Evolutionary conservation across 352 stramenopile species (phyloP).

Genomic region (Thalassiosira livingstoniorum): DNA sequence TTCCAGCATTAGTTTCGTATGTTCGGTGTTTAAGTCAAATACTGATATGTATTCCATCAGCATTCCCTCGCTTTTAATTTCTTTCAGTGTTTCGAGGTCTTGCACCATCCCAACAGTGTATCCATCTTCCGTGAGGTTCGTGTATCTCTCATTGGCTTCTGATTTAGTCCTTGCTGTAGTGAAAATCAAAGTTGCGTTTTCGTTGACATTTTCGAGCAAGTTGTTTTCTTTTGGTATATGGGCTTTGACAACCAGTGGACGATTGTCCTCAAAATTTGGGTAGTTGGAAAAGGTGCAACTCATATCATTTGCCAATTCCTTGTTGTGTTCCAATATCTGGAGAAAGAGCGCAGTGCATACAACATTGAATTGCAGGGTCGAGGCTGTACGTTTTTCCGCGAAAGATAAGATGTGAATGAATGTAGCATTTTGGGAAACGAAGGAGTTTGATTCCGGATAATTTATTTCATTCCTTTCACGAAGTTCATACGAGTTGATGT

Average conservation of each 20-base stretch:
- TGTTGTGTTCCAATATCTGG: background rate
- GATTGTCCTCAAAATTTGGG: background rate
- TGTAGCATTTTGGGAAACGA: background rate
- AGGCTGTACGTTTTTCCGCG: conserved; percentile 3
- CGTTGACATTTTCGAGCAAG: no score
- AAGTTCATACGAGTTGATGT: background rate
- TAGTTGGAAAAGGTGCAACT: background rate
- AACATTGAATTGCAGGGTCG: conserved; percentile 37
- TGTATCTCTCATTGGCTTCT: background rate
- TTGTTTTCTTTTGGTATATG: background rate
- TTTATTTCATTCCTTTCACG: background rate
- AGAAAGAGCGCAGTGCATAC: conserved; percentile 23
- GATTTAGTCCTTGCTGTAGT: conserved; percentile 3
- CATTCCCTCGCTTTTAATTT: conserved; percentile 12
- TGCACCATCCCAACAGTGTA: conserved; percentile 17
- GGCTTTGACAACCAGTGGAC: conserved; percentile 29
- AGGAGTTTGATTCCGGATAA: background rate
- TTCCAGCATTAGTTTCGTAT: conserved; percentile 12
- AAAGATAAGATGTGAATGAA: background rate
- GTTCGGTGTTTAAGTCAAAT: conserved; percentile 2
- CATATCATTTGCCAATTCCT: conserved; percentile 10
- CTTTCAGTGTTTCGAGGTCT: conserved; percentile 28
- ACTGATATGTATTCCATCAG: conserved; percentile 7
- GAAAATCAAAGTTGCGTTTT: conserved; percentile 4
- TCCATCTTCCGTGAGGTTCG: background rate